Evolutionary conservation across 306 rosid genomes (phyloP), one percentile per base, ranked within the genome.

Genomic region (Coriaria nepalensis): DNA sequence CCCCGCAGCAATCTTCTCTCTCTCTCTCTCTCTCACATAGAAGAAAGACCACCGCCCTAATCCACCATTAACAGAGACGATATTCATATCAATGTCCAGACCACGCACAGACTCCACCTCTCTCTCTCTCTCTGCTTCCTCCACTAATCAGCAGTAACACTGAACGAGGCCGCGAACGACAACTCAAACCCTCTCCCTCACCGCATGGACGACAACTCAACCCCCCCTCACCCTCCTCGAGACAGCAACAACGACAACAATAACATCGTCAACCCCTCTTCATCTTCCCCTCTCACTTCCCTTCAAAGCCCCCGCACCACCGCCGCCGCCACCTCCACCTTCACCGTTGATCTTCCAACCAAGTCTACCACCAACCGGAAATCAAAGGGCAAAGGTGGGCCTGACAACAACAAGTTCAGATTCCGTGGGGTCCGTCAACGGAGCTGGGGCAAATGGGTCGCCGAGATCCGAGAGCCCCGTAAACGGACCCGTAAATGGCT

Each of bases 391-490:
- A 84, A 84, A 69, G 97, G 93, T 13, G 97, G 97, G 6, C 97
- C 97, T 0, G 97, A 90, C 63, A 90, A 90, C 69, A 81, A 71
- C 71, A 90, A 84, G 67, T 90, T 84, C 60, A 53, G 95, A 7
- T 90, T 72, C 68, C 95, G 95, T 0, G 97, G 97, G 0, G 95
- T 90, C 6, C 66, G 97, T 8, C 95, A 88, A 52, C 73, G 96
- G 6, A 88, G 97, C 66, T 90, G 95, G 97, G 97, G 97, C 0
- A 90, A 90, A 52, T 90, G 97, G 97, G 97, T 90, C 0, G 97
- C 97, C 5, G 97, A 90, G 95, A 90, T 90, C 67, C 84, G 97
- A 2, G 95, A 90, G 68, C 97, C 97, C 0, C 75, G 95, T 8
- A 84, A 84, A 61, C 72, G 97, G 0, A 81, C 95, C 0, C 78